Evolutionary conservation across 2,329 filamentous ascomycete genomes (phyloP), one percentile per base, ranked within the genome.

Genomic region (Alternaria ventricosa): DNA sequence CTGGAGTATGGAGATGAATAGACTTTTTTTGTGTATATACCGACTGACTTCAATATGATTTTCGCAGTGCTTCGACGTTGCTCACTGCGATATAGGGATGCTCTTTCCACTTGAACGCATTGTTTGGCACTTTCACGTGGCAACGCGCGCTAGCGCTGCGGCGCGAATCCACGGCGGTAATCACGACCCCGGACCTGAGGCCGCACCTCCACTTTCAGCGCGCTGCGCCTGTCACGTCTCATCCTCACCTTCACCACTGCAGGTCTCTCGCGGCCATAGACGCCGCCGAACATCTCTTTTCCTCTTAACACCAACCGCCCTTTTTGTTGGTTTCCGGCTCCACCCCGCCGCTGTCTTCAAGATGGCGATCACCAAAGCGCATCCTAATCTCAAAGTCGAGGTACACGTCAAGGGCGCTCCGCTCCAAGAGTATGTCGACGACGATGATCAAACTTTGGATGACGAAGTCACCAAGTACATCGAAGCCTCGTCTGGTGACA

Each of bases 391-490:
- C 46, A 62, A 65, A 47, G 62, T 65, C 47, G 56, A 65, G 2
- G 63, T 80, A n/a, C 45, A 62, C 6, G 64, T 71, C 28, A 64
- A 75, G 15, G 69, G 67, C 18, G 30, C 33, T 1, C 27, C 64
- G 0, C 55, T 77, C 10, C 36, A 67, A 18, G 77, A 81, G 49
- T 76, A 74, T 46, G 68, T 73, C 4, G 66, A 78, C 22, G 64
- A 74, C 5, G 71, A 78, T 1, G 63, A 70, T 2, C 27, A 57
- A 36, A 47, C 5, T 4, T 9, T 20, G 2, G 30, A 53, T 0
- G 64, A 53, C 2, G 63, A 61, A 0, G 55, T 71, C 3, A 74
- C 68, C 0, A 80, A 75, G 23, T 80, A 79, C 49, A 66, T 81
- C 15, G 75, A 80, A 50, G 72, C 74, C 1, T 43, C 43, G 4